Percentiles rank a stretch among this genome's conserved stretches.
phyloP scores from a whole-genome alignment of 1,284 basidiomycete species.

The Cerioporus squamosus region DNA sequence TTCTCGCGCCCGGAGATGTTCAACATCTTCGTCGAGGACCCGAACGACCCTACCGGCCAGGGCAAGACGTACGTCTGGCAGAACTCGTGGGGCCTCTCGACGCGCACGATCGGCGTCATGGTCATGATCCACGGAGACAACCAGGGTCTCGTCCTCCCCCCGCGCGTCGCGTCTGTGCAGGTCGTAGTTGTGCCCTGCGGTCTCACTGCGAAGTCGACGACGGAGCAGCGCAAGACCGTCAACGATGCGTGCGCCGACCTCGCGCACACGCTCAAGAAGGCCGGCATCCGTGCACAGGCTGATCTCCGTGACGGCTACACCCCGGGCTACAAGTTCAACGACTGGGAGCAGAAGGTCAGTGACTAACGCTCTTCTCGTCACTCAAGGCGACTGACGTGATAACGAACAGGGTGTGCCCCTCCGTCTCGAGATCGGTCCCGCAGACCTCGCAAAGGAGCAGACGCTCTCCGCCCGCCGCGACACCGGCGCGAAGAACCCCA shows the following conservation, averaged over 20 bases:
- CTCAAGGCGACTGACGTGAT: neutral
- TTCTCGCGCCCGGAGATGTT: constrained; percentile 98
- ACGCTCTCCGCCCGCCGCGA: constrained; percentile 90
- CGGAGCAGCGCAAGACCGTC: constrained; percentile 73
- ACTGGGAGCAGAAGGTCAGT: constrained; percentile 94
- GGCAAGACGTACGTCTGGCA: constrained; percentile 91
- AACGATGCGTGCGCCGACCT: constrained; percentile 81
- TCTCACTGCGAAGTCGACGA: constrained; percentile 82
- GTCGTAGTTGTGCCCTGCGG: constrained; percentile 94
- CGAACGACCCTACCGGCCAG: constrained; percentile 70
- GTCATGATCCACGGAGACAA: constrained; percentile 99
- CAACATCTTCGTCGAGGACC: constrained; percentile 96
- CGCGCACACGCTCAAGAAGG: constrained; percentile 70
- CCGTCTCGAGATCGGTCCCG: constrained; percentile 95
- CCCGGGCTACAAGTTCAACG: constrained; percentile 99
- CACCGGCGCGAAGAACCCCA: constrained; percentile 79
- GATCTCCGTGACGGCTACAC: constrained; percentile 96
- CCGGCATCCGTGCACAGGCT: constrained; percentile 84
- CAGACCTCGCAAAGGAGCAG: constrained; percentile 86
- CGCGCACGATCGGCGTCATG: constrained; percentile 98
- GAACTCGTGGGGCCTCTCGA: constrained; percentile 98
- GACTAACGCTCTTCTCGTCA: neutral
- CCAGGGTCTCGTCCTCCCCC: constrained; percentile 95
- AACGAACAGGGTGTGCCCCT: constrained; percentile 85
- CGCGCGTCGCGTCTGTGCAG: constrained; percentile 92